A percentile compares a stretch with the other conserved stretches of the same genome.
These are phyloP conservation scores for Boletus coccyginus DNA, from an alignment of 768 basidiomycete species.

Conservation along the genomic window DNA sequence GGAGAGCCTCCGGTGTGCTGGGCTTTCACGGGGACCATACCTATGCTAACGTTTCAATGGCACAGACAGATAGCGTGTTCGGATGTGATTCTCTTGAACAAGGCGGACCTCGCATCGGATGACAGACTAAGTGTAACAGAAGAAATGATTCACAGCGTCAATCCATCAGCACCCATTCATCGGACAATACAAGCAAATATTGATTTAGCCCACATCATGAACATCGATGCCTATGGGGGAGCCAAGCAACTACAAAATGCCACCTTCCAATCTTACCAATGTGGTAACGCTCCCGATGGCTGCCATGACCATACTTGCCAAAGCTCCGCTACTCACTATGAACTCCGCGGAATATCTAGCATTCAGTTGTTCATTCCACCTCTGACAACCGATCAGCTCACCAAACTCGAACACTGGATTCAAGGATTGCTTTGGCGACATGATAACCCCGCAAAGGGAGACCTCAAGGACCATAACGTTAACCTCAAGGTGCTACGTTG, in stretches of 20 bases:
- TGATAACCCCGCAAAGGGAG: slow-evolving; percentile 40
- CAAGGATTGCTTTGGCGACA: slow-evolving; percentile 82
- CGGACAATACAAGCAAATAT: slow-evolving; percentile 69
- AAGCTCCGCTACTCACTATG: slow-evolving; percentile 52
- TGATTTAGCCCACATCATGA: slow-evolving; percentile 74
- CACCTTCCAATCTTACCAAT: slow-evolving; percentile 30
- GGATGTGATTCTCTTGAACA: slow-evolving; percentile 92
- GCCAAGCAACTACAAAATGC: slow-evolving; percentile 29
- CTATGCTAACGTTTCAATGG: not conserved
- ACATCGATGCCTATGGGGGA: slow-evolving; percentile 76
- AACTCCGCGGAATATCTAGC: slow-evolving; percentile 79
- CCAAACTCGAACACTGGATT: slow-evolving; percentile 75
- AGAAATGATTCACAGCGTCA: slow-evolving; percentile 64
- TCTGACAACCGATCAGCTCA: slow-evolving; percentile 46
- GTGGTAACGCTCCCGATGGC: slow-evolving; percentile 23
- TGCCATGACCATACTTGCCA: slow-evolving; percentile 31
- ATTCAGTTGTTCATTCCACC: slow-evolving; percentile 68
- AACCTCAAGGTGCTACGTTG: slow-evolving; percentile 72
- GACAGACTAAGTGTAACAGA: slow-evolving; percentile 49
- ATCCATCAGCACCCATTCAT: slow-evolving; percentile 76
- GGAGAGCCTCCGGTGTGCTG: slow-evolving; percentile 73
- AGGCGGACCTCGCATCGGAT: slow-evolving; percentile 68
- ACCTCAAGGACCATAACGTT: slow-evolving; percentile 6
- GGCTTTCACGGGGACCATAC: not conserved
- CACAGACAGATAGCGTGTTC: slow-evolving; percentile 90